Percentiles rank a stretch among this genome's conserved stretches.
These are phyloP conservation scores for Amanita polypyramis DNA, from an alignment of 768 basidiomycete species.

Conservation along the genomic window DNA sequence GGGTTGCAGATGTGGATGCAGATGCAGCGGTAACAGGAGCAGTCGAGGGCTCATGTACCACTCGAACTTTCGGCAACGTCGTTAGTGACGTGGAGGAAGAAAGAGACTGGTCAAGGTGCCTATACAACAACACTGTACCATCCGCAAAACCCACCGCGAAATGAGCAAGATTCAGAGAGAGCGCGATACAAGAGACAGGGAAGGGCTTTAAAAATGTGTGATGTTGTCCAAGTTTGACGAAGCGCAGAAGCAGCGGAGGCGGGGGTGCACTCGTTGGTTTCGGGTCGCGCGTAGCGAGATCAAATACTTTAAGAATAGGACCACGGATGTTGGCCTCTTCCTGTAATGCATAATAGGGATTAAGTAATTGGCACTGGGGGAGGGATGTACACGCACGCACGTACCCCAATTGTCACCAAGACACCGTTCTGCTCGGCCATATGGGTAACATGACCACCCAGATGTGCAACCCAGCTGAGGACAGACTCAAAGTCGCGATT, in stretches of 20 bases:
- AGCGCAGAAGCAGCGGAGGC: constrained; percentile 57
- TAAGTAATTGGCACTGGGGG: constrained; percentile 8
- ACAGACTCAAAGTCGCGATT: constrained; percentile 63
- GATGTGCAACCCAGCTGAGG: constrained; percentile 73
- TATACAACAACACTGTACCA: constrained; percentile 85
- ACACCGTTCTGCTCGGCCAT: constrained; percentile 76
- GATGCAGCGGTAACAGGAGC: background rate
- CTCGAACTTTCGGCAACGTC: constrained; percentile 75
- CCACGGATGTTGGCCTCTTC: constrained; percentile 64
- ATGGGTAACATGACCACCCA: constrained; percentile 73
- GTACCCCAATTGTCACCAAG: constrained; percentile 81
- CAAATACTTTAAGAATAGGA: constrained; percentile 62
- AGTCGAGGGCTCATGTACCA: constrained; percentile 65
- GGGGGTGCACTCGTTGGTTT: constrained; percentile 48
- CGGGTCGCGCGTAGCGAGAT: constrained; percentile 22
- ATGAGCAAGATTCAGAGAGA: constrained; percentile 69
- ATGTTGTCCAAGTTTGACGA: constrained; percentile 33
- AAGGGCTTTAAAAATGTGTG: background rate
- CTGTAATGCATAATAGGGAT: constrained; percentile 32
- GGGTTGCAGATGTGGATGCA: background rate
- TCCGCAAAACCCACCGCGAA: constrained; percentile 92
- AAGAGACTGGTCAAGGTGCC: constrained; percentile 86
- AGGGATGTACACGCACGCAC: constrained; percentile 18
- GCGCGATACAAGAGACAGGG: constrained; percentile 42
- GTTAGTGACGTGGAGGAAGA: constrained; percentile 60